Base-by-base conservation (phyloP, 805 yeast genomes). In the Lachancea lanzarotensis region DNA sequence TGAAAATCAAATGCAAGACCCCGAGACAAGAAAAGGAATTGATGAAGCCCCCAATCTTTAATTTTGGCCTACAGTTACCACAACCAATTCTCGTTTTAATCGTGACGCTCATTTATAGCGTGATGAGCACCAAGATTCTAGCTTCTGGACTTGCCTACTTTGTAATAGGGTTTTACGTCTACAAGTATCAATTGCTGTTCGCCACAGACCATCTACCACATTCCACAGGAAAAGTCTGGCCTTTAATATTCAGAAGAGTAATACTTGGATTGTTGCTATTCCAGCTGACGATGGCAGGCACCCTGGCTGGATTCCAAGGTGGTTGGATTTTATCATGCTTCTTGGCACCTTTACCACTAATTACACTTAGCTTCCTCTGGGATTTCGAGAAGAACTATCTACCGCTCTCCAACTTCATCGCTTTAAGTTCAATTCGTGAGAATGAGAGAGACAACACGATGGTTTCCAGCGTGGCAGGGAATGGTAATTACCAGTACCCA, bases 171-270 rank as follows among this genome's bases (percentile, higher is more conserved):
- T 91, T 80, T 63, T 82, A 81, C 60, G 95, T 90, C 8, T 88
- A 81, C 74, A 91, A 91, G 66, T 91, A 90, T 62, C 96, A 89
- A 64, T 70, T 91, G 48, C 70, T 93, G 52, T 91, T 87, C 62
- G 84, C 96, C 0, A 83, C 93, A 69, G 89, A 88, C 27, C 98
- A 93, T 63, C 90, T 95, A 9, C 96, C 95, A 32, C 98, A 93
- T 66, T 89, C 96, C 0, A 93, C 96, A 0, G 98, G 98, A 1
- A 85, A 84, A 59, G 95, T 91, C 1, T 91, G 97, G 98, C 95
- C 96, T 0, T 70, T 89, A 40, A 81, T 91, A 2, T 84, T 85
- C 57, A 73, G 95, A 54, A 73, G 98, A 52, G 79, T 90, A 1
- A 78, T 85, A 45, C 60, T 88, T 46, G 98, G 98, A 0, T 66